Evolutionary conservation across 441 rosid genomes (phyloP).

Genomic region (Adansonia grandidieri): DNA sequence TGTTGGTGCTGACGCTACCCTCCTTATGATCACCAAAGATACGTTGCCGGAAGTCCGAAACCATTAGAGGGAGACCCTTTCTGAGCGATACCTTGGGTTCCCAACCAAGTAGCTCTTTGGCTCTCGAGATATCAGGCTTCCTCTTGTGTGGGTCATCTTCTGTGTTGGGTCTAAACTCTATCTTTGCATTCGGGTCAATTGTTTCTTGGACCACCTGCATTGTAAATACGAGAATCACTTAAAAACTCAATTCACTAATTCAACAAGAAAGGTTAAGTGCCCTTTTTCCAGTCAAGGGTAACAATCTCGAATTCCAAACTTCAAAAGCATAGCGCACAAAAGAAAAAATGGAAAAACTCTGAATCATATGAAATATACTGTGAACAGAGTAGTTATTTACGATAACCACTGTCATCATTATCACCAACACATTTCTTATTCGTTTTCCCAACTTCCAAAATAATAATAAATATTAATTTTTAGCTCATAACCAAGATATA

Average conservation of each 20-base stretch:
- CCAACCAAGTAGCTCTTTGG: slow-evolving; percentile 92
- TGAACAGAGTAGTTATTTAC: background rate
- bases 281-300: background rate
- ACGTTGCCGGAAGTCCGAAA: slow-evolving; percentile 81
- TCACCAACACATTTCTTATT: background rate
- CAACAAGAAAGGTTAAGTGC: background rate
- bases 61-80: slow-evolving; percentile 88
- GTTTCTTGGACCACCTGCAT: slow-evolving; percentile 88
- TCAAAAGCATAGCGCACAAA: background rate
- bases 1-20: slow-evolving; percentile 35
- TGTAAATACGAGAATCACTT: no score
- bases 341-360: background rate
- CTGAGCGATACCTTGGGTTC: slow-evolving; percentile 84
- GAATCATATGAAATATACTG: background rate
- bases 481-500: background rate
- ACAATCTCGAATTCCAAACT: background rate
- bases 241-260: background rate
- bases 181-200: slow-evolving; percentile 88
- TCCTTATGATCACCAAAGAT: slow-evolving; percentile 87
- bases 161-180: slow-evolving; percentile 88
- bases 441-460: background rate
- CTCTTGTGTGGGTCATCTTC: slow-evolving; percentile 99
- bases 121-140: slow-evolving; percentile 85
- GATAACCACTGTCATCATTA: background rate
- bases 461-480: background rate